Conservation (phyloP, 2,329 filamentous ascomycete species). For the Cladophialophora immunda region DNA sequence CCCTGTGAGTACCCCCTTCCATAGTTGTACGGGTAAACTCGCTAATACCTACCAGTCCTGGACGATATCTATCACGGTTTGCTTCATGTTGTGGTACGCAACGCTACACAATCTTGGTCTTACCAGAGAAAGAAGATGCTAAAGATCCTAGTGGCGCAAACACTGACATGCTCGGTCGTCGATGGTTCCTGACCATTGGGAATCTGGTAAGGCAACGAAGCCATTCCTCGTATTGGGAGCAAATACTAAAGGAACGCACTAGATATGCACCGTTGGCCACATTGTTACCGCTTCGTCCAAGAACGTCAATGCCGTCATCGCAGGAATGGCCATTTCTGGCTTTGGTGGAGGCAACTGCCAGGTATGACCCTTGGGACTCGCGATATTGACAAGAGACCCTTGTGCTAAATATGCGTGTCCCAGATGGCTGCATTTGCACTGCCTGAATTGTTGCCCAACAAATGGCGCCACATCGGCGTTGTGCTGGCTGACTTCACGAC, state of each 20-base stretch:
- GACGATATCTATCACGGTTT: conserved; percentile 26
- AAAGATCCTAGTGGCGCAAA: conserved; percentile 43
- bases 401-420: neutral
- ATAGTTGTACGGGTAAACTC: neutral
- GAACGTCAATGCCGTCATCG: conserved; percentile 51
- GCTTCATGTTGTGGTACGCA: conserved; percentile 28
- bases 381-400: too few species aligned
- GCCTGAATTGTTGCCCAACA: conserved; percentile 55
- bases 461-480: conserved; percentile 58
- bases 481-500: conserved; percentile 55
- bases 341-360: conserved; percentile 58
- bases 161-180: conserved; percentile 58
- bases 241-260: neutral
- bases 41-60: conserved; percentile 12
- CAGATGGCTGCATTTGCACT: conserved; percentile 56
- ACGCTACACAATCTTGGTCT: neutral
- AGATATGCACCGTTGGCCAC: conserved; percentile 49
- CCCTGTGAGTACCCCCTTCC: conserved; percentile 5
- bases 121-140: neutral
- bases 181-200: conserved; percentile 57
- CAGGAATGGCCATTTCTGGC: conserved; percentile 53
- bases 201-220: conserved; percentile 46
- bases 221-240: neutral
- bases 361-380: conserved; percentile 28
- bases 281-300: conserved; percentile 52